Percentiles rank a stretch among this genome's conserved stretches.
These are phyloP conservation scores for Moesziomyces sp. DNA, from an alignment of 1,284 basidiomycete genomes.

Conservation along the genomic window DNA sequence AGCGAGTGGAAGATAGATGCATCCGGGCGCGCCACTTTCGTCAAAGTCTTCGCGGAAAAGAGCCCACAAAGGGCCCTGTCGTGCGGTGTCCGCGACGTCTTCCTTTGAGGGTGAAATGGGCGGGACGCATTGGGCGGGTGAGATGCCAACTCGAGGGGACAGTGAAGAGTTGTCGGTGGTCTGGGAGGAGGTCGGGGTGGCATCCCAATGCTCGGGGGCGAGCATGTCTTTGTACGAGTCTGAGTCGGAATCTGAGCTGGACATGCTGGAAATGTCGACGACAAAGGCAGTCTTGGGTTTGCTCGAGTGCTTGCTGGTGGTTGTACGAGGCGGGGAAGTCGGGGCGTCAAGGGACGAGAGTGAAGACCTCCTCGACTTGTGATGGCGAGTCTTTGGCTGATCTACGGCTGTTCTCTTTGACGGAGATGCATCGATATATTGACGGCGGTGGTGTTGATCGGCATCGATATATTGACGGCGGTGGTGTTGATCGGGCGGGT, in stretches of 20 bases:
- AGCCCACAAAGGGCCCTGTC: constrained; percentile 3
- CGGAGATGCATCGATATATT: not conserved
- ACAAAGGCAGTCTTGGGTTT: not conserved
- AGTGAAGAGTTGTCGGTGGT: constrained; percentile 2
- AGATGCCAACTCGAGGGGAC: not conserved
- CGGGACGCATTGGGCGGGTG: not conserved
- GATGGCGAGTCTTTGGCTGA: not conserved
- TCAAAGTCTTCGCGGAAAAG: constrained; percentile 5
- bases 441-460: too few relatives aligned
- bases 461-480: not conserved
- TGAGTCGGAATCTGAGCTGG: constrained; percentile 10
- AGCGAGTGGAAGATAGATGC: constrained; percentile 15
- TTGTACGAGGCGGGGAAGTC: not conserved
- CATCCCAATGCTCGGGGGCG: not conserved
- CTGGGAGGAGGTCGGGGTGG: constrained; percentile 14
- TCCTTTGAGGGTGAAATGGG: not conserved
- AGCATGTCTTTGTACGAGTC: constrained; percentile 11
- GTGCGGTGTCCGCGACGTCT: not conserved
- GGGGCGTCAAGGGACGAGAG: not conserved
- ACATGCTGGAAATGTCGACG: constrained; percentile 12
- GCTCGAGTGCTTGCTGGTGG: not conserved
- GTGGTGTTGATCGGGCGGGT: not conserved
- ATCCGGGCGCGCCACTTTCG: not conserved
- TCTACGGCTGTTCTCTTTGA: not conserved
- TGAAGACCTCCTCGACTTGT: not conserved